Conservation (phyloP, 208 protist species). For the Lotmaria passim region DNA sequence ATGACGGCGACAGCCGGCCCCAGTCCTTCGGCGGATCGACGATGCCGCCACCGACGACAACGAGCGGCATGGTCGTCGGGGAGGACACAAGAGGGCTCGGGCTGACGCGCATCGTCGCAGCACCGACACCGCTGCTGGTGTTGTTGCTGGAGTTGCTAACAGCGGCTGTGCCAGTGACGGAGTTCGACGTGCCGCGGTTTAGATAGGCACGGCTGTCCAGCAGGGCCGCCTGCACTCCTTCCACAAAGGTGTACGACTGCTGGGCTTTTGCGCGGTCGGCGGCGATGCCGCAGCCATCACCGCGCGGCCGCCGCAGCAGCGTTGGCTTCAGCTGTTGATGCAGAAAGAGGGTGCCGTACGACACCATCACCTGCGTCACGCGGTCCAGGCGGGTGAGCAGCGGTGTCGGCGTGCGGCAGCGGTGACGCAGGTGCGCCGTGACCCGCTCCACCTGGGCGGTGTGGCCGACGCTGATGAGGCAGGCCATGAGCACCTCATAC, state of each 20-base stretch:
- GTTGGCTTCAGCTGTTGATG: slow-evolving; percentile 23
- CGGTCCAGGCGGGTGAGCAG: slow-evolving; percentile 28
- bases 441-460: slow-evolving; percentile 27
- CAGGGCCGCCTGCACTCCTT: neutral
- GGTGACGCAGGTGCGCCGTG: slow-evolving; percentile 25
- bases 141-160: too few species aligned
- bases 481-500: slow-evolving; percentile 31
- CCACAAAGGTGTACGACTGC: neutral
- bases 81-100: neutral
- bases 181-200: neutral
- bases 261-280: neutral
- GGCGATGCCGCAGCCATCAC: neutral
- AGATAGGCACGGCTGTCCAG: slow-evolving; percentile 11
- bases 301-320: slow-evolving; percentile 17
- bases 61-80: slow-evolving; percentile 15
- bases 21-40: slow-evolving; percentile 14
- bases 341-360: slow-evolving; percentile 29
- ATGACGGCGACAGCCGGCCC: neutral
- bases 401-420: slow-evolving; percentile 21
- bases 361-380: slow-evolving; percentile 41
- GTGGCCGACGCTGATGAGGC: slow-evolving; percentile 37
- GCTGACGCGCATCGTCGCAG: too few species aligned
- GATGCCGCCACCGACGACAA: slow-evolving; percentile 17
- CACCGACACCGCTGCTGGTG: too few species aligned
- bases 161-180: too few species aligned